Conservation (phyloP, 2,329 filamentous ascomycete genomes). For the Penicillium corylophilum region DNA sequence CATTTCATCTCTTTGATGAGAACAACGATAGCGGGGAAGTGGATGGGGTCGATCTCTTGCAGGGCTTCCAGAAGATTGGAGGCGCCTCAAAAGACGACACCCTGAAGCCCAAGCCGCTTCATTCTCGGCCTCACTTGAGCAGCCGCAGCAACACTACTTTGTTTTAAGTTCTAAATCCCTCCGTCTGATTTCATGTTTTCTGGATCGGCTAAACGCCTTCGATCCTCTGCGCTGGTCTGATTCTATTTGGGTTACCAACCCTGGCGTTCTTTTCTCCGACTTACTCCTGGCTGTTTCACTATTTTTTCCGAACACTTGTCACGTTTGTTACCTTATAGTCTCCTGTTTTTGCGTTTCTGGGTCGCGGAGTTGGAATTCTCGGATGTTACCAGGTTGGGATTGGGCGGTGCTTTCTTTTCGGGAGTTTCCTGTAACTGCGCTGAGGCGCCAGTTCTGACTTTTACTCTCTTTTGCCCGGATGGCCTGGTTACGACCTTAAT, state of each 20-base stretch:
- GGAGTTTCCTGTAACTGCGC: conserved; percentile 31
- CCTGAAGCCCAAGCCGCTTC: conserved; percentile 29
- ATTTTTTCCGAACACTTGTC: neutral
- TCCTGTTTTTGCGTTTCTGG: conserved; percentile 17
- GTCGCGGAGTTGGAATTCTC: conserved; percentile 17
- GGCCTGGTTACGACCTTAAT: conserved; percentile 39
- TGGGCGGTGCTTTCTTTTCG: conserved; percentile 22
- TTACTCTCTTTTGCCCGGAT: conserved; percentile 27
- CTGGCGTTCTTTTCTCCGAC: conserved; percentile 7
- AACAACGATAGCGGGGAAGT: conserved; percentile 45
- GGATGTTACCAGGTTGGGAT: conserved; percentile 22
- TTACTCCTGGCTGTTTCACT: neutral
- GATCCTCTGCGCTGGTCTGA: neutral
- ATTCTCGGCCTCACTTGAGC: conserved; percentile 32
- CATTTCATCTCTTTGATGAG: conserved; percentile 50
- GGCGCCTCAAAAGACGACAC: conserved; percentile 36
- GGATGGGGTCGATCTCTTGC: conserved; percentile 47
- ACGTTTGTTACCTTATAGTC: neutral
- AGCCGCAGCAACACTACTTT: conserved; percentile 35
- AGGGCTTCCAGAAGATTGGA: conserved; percentile 51
- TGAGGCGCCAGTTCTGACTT: conserved; percentile 26
- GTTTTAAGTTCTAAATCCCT: conserved; percentile 25
- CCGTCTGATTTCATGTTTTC: conserved; percentile 1
- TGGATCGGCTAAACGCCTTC: neutral
- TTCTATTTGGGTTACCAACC: neutral